These are phyloP conservation scores for Rhizomucor pusillus DNA, from an alignment of 371 early-diverging fungal species.

Conservation along the genomic window DNA sequence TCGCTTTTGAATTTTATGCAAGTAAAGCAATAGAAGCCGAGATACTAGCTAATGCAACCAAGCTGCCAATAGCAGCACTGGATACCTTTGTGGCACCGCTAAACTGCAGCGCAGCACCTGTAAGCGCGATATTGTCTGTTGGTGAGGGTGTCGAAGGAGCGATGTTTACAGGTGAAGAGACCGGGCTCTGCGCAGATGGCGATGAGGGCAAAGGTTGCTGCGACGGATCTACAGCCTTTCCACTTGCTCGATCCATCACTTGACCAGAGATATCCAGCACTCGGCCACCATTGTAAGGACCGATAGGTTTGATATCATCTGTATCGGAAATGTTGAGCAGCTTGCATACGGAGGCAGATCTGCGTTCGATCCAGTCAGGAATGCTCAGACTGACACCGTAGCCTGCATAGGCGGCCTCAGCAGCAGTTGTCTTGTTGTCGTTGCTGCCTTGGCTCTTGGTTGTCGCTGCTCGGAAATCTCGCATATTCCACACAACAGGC, in stretches of 20 bases:
- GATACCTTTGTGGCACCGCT: too few relatives aligned
- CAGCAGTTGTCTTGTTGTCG: slow-evolving; percentile 12
- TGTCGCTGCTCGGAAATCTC: slow-evolving; percentile 26
- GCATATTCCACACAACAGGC: slow-evolving; percentile 29
- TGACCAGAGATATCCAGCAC: neutral
- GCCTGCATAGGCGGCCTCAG: too few relatives aligned
- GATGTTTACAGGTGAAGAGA: too few relatives aligned
- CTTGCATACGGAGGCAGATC: slow-evolving; percentile 23
- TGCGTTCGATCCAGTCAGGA: slow-evolving; percentile 24
- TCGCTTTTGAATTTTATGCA: too few relatives aligned
- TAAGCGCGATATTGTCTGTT: too few relatives aligned
- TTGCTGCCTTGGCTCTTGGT: slow-evolving; percentile 29
- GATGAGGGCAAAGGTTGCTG: too few relatives aligned
- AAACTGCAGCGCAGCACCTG: too few relatives aligned
- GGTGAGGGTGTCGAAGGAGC: too few relatives aligned
- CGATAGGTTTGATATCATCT: slow-evolving; percentile 32
- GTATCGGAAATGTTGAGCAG: slow-evolving; percentile 30
- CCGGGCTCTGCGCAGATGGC: too few relatives aligned
- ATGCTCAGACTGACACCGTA: slow-evolving; percentile 12
- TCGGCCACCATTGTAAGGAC: slow-evolving; percentile 12
- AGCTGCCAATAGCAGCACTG: too few relatives aligned
- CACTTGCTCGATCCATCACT: neutral
- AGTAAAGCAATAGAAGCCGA: too few relatives aligned
- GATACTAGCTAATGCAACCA: too few relatives aligned
- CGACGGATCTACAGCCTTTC: neutral